A percentile compares a stretch with the other conserved stretches of the same genome.
Evolutionary conservation across 2,329 filamentous ascomycete genomes (phyloP).

Genomic region (Myrmaecium sp.): DNA sequence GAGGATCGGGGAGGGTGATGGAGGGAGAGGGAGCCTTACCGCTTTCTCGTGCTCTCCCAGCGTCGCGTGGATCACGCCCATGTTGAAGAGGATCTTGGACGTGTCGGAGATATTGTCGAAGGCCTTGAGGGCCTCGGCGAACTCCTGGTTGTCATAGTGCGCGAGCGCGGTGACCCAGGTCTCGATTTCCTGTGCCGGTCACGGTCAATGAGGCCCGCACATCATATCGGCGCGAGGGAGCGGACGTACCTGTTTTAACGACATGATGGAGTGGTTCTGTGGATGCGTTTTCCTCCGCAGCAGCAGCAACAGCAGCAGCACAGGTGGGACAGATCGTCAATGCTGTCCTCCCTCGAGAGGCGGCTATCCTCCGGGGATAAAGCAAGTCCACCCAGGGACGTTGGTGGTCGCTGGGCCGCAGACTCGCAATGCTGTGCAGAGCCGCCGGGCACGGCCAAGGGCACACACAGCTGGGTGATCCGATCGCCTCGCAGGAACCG

Average conservation of each 20-base stretch:
- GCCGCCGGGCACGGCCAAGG: no score
- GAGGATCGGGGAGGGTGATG: slow-evolving; percentile 1
- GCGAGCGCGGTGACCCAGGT: slow-evolving; percentile 87
- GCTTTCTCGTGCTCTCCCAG: slow-evolving; percentile 91
- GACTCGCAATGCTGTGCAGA: no score
- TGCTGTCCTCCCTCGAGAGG: not conserved
- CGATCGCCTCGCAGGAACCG: no score
- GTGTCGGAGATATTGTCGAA: slow-evolving; percentile 86
- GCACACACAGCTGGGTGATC: no score
- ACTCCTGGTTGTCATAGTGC: slow-evolving; percentile 94
- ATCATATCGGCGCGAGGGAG: slow-evolving; percentile 5
- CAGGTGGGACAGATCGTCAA: not conserved
- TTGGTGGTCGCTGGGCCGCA: no score
- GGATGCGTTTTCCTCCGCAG: no score
- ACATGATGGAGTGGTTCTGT: slow-evolving; percentile 22
- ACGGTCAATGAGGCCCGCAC: slow-evolving; percentile 9
- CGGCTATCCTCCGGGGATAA: no score
- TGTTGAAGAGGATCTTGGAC: slow-evolving; percentile 97
- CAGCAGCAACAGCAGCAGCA: no score
- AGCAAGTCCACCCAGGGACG: no score
- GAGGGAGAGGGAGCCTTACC: slow-evolving; percentile 51
- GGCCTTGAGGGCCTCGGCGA: slow-evolving; percentile 68
- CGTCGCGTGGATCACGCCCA: slow-evolving; percentile 92
- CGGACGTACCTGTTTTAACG: slow-evolving; percentile 28
- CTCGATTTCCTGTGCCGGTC: slow-evolving; percentile 71